These are phyloP conservation scores for Canavalia gladiata DNA, from an alignment of 306 rosid species.

Conservation along the genomic window DNA sequence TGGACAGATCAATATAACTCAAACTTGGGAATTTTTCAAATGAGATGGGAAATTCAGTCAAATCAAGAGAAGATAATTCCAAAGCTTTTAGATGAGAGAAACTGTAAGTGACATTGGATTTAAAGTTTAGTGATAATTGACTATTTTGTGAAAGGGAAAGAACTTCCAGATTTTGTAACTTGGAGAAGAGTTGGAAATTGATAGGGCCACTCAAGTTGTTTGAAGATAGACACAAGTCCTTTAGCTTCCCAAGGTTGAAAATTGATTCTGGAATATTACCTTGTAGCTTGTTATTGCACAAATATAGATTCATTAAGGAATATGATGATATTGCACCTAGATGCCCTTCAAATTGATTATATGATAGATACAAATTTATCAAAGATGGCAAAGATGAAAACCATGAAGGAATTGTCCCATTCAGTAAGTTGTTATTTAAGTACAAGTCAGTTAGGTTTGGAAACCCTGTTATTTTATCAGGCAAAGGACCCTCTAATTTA, in stretches of 20 bases:
- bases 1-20: conserved; percentile 19
- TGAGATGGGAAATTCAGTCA: neutral
- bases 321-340: neutral
- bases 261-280: conserved; percentile 39
- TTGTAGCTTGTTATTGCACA: neutral
- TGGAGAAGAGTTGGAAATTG: neutral
- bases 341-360: conserved; percentile 6
- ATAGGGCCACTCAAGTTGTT: neutral
- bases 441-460: neutral
- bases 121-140: neutral
- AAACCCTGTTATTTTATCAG: neutral
- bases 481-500: neutral
- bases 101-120: conserved; percentile 1
- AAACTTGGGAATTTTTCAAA: neutral
- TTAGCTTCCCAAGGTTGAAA: conserved; percentile 25
- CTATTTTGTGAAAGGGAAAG: conserved; percentile 8
- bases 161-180: neutral
- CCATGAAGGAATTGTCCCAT: conserved; percentile 41
- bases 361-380: neutral
- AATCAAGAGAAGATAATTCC: neutral
- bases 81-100: neutral
- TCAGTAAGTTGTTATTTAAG: neutral
- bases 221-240: neutral
- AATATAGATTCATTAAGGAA: neutral
- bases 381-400: neutral